phyloP scores from a whole-genome alignment of 257 asterid genomes.

The Nicotiana obtusifolia region DNA sequence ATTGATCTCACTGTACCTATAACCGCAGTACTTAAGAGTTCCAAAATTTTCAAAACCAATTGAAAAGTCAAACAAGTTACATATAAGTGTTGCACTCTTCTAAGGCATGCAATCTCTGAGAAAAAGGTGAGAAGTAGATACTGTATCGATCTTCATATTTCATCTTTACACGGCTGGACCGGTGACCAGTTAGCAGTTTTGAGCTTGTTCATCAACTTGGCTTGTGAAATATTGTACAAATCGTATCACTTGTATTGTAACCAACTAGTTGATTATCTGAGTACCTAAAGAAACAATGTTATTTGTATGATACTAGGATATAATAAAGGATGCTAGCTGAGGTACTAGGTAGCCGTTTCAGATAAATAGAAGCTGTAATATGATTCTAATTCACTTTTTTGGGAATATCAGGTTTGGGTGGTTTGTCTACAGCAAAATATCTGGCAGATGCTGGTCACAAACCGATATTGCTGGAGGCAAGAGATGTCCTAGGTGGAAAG shows the following conservation, averaged over 20 bases:
- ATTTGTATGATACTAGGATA: not conserved
- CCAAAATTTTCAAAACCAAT: not conserved
- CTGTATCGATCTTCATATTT: not conserved
- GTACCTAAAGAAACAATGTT: not conserved
- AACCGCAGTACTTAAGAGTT: not conserved
- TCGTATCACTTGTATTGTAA: not conserved
- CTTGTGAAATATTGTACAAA: not conserved
- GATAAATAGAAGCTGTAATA: not conserved
- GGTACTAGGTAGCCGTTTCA: not conserved
- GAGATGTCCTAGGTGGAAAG: conserved; percentile 98
- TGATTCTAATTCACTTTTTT: not conserved
- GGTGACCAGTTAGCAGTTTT: not conserved
- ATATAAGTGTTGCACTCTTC: not conserved
- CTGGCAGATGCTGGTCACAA: conserved; percentile 98
- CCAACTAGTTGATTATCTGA: not conserved
- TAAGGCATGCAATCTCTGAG: not conserved
- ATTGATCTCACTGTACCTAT: not conserved
- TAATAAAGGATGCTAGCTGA: not conserved
- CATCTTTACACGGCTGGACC: not conserved
- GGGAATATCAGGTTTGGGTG: conserved; percentile 67
- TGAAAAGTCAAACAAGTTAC: not conserved
- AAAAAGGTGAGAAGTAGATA: not conserved
- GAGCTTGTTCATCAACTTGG: not conserved
- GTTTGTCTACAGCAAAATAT: conserved; percentile 91
- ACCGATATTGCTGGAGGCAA: conserved; percentile 84